A percentile compares a stretch with the other conserved stretches of the same genome.
Conservation (phyloP, 768 basidiomycete species). For the Mycena leptocephala region DNA sequence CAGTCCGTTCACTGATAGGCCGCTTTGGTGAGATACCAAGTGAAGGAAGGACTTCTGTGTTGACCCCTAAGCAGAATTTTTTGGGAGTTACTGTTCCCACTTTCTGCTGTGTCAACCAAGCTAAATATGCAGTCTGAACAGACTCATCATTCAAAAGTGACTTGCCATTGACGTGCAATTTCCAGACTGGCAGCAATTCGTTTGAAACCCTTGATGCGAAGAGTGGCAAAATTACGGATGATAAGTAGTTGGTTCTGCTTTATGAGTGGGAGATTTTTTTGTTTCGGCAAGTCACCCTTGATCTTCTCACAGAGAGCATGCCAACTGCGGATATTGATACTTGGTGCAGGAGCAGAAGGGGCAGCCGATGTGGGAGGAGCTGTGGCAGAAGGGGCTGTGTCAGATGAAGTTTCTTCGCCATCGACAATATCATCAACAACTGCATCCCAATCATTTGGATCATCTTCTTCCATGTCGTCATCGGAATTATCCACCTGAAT, state of each 20-base stretch:
- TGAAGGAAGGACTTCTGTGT: conserved; percentile 48
- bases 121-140: conserved; percentile 27
- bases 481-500: conserved; percentile 8
- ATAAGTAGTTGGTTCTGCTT: conserved; percentile 52
- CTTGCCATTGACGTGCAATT: conserved; percentile 55
- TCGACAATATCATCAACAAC: neutral
- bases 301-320: conserved; percentile 39
- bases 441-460: conserved; percentile 4
- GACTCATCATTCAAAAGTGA: conserved; percentile 43
- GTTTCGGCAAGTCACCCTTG: conserved; percentile 44
- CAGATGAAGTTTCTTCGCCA: neutral
- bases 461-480: neutral
- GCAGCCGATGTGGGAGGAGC: neutral
- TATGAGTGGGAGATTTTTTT: conserved; percentile 40
- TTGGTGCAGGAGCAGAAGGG: neutral
- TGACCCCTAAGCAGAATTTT: conserved; percentile 43
- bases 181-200: conserved; percentile 49
- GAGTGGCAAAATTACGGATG: conserved; percentile 52
- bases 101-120: conserved; percentile 41
- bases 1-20: conserved; percentile 50
- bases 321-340: conserved; percentile 35
- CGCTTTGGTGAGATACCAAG: conserved; percentile 44
- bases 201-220: conserved; percentile 48
- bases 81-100: conserved; percentile 49
- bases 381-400: neutral